These are phyloP conservation scores for Periglandula ipomoeae DNA, from an alignment of 2,329 filamentous ascomycete species.

Conservation along the genomic window DNA sequence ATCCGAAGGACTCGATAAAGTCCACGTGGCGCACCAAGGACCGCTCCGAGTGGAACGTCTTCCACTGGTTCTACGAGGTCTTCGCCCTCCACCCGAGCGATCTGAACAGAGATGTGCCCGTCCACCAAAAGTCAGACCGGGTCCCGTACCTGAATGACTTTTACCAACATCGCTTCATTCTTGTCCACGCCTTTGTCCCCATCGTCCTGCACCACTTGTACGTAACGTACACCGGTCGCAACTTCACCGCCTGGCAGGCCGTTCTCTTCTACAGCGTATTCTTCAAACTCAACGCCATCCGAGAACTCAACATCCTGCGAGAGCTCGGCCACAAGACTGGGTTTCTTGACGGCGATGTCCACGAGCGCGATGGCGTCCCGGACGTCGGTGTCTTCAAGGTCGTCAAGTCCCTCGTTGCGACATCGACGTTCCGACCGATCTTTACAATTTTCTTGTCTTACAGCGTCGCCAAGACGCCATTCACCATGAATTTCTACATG, in stretches of 20 bases:
- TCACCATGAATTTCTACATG: slow-evolving; percentile 1
- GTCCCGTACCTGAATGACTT: slow-evolving; percentile 7
- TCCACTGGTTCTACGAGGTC: slow-evolving; percentile 8
- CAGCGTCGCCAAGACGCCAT: neutral
- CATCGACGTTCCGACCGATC: slow-evolving; percentile 4
- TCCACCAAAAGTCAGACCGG: slow-evolving; percentile 5
- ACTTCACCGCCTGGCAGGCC: slow-evolving; percentile 7
- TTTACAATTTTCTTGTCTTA: slow-evolving; percentile 6
- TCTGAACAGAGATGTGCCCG: slow-evolving; percentile 4
- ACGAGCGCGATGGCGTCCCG: slow-evolving; percentile 7
- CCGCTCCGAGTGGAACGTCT: slow-evolving; percentile 7
- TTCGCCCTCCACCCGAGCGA: slow-evolving; percentile 4
- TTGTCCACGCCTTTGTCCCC: slow-evolving; percentile 6
- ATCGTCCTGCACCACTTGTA: slow-evolving; percentile 6
- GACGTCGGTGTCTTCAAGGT: slow-evolving; percentile 6
- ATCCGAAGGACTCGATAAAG: slow-evolving; percentile 8
- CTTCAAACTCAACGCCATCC: slow-evolving; percentile 8
- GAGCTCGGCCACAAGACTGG: slow-evolving; percentile 4
- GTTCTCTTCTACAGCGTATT: slow-evolving; percentile 4
- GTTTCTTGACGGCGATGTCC: slow-evolving; percentile 8
- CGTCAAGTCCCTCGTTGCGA: slow-evolving; percentile 1
- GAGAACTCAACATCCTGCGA: slow-evolving; percentile 5
- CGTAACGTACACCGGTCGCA: slow-evolving; percentile 5
- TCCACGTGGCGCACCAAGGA: slow-evolving; percentile 7
- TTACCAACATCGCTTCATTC: slow-evolving; percentile 8